phyloP scores from a whole-genome alignment of 169 alveolate genomes.

The Plasmodium malariae region DNA sequence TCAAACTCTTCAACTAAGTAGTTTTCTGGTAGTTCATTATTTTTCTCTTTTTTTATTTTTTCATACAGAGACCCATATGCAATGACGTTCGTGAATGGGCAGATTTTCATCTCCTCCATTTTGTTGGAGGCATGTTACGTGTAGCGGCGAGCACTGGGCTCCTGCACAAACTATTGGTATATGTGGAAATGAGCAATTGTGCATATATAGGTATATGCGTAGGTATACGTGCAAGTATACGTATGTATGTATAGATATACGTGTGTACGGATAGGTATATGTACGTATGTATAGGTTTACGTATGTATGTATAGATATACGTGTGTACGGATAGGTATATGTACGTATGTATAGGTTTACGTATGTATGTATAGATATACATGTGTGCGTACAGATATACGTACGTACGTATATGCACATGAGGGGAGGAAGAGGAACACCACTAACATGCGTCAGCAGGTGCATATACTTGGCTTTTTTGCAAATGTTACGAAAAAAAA shows the following conservation, averaged over 20 bases:
- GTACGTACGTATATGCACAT: no score
- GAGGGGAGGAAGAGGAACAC: no score
- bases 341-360: background rate
- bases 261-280: background rate
- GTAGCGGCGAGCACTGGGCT: background rate
- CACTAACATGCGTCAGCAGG: no score
- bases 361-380: background rate
- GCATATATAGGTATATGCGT: background rate
- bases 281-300: background rate
- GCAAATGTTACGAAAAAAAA: no score
- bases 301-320: background rate
- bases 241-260: background rate
- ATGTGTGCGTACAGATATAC: no score
- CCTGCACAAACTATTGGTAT: background rate
- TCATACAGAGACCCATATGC: slow-evolving; percentile 51
- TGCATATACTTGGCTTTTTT: no score
- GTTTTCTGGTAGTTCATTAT: slow-evolving; percentile 21
- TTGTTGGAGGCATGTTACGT: no score
- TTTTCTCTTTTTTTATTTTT: slow-evolving; percentile 31
- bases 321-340: background rate
- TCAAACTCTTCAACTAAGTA: slow-evolving; percentile 32
- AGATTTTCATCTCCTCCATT: slow-evolving; percentile 26
- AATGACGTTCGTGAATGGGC: slow-evolving; percentile 64
- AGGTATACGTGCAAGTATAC: background rate
- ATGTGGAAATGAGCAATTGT: background rate